Percentiles rank a stretch among this genome's conserved stretches.
These are phyloP conservation scores for Poa pratensis DNA, from an alignment of 176 grass and related monocot species.

Conservation along the genomic window DNA sequence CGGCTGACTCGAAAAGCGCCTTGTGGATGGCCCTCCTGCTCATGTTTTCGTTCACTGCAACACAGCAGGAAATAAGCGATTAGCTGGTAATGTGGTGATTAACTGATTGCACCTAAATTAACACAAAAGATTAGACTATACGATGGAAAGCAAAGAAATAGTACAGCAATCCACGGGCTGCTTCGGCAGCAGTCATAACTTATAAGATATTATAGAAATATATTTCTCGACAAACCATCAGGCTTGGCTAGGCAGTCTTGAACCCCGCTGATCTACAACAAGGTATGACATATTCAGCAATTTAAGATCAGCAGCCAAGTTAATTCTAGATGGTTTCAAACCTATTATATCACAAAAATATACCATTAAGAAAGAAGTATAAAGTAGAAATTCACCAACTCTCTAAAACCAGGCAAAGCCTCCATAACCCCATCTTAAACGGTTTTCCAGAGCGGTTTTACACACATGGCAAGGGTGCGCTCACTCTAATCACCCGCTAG, in stretches of 20 bases:
- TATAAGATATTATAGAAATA: neutral
- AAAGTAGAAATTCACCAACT: no score
- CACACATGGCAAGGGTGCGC: no score
- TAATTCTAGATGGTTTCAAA: neutral
- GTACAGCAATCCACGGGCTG: neutral
- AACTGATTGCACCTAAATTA: neutral
- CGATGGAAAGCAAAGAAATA: neutral
- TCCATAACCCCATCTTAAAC: no score
- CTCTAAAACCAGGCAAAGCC: no score
- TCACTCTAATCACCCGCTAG: no score
- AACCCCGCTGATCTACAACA: neutral
- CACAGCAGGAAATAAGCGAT: neutral
- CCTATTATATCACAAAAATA: neutral
- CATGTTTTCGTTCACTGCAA: conserved; percentile 92
- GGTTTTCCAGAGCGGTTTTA: no score
- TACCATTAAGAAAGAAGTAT: no score
- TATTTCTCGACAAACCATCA: neutral
- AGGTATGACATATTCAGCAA: neutral
- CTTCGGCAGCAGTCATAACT: neutral
- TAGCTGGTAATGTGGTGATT: neutral
- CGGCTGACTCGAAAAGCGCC: conserved; percentile 73
- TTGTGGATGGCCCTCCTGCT: conserved; percentile 87
- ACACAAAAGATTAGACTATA: neutral
- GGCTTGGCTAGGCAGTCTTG: neutral
- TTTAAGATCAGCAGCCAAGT: neutral